phyloP scores from a whole-genome alignment of 495 filamentous ascomycete genomes.

The Penicillium samsonianum region DNA sequence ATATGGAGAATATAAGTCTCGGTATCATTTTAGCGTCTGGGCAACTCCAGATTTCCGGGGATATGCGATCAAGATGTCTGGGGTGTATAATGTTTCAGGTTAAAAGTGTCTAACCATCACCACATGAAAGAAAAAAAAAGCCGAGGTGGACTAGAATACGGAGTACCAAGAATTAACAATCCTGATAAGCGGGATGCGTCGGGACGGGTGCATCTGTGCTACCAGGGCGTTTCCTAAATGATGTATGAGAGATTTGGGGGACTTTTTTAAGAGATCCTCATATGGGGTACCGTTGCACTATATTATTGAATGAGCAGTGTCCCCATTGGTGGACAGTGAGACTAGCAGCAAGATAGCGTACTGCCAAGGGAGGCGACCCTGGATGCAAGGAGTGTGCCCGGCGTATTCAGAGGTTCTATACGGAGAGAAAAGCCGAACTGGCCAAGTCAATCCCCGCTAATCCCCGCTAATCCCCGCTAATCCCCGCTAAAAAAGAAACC shows the following conservation, averaged over 20 bases:
- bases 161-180: neutral
- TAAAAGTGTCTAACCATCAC: neutral
- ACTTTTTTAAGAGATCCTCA: neutral
- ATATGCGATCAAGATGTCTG: neutral
- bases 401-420: neutral
- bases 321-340: constrained; percentile 2
- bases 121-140: neutral
- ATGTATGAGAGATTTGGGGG: neutral
- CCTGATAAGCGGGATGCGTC: constrained; percentile 1
- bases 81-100: constrained; percentile 2
- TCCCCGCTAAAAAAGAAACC: neutral
- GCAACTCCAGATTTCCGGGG: constrained; percentile 11
- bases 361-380: constrained; percentile 9
- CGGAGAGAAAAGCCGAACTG: neutral
- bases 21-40: constrained; percentile 4
- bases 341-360: constrained; percentile 7
- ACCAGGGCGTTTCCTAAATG: neutral
- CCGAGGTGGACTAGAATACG: constrained; percentile 4
- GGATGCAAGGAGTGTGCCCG: constrained; percentile 1
- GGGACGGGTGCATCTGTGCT: neutral
- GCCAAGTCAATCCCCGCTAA: neutral
- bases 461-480: neutral
- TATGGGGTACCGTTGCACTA: neutral
- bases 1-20: neutral
- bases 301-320: neutral